phyloP scores from a whole-genome alignment of 768 basidiomycete genomes.

The Xerocomellus dryophilus region DNA sequence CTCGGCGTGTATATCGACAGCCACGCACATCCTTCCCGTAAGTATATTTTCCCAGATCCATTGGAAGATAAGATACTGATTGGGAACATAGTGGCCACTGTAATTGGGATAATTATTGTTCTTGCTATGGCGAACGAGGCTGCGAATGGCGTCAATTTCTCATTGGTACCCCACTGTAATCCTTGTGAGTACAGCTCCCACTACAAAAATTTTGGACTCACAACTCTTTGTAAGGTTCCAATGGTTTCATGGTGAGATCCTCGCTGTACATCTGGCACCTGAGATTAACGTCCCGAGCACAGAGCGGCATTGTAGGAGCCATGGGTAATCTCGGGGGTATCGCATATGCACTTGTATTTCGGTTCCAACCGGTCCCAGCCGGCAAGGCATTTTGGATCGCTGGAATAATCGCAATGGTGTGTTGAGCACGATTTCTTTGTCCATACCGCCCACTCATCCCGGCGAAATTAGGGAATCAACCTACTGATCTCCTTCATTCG shows the following conservation, averaged over 20 bases:
- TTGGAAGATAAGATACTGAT: neutral
- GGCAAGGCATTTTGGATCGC: constrained; percentile 40
- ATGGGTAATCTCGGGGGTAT: constrained; percentile 46
- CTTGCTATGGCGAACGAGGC: neutral
- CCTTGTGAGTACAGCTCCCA: neutral
- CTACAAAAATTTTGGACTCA: neutral
- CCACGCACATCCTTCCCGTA: constrained; percentile 20
- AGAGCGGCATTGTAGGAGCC: constrained; percentile 40
- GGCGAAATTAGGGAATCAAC: constrained; percentile 2
- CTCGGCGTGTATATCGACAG: constrained; percentile 42
- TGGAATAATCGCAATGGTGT: constrained; percentile 40
- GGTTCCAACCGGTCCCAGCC: constrained; percentile 1
- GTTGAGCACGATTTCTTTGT: neutral
- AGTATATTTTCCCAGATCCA: neutral
- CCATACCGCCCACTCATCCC: neutral
- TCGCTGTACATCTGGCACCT: neutral
- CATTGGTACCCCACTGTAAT: constrained; percentile 6
- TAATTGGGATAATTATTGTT: neutral
- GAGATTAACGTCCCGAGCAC: neutral
- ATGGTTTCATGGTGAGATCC: constrained; percentile 30
- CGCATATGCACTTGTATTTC: constrained; percentile 41
- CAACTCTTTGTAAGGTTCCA: neutral
- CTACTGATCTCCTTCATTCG: constrained; percentile 6
- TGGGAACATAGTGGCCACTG: neutral
- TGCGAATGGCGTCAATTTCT: constrained; percentile 2